A percentile compares a stretch with the other conserved stretches of the same genome.
Evolutionary conservation across 2,329 filamentous ascomycete genomes (phyloP).

Genomic region (Neopestalotiopsis sp.): DNA sequence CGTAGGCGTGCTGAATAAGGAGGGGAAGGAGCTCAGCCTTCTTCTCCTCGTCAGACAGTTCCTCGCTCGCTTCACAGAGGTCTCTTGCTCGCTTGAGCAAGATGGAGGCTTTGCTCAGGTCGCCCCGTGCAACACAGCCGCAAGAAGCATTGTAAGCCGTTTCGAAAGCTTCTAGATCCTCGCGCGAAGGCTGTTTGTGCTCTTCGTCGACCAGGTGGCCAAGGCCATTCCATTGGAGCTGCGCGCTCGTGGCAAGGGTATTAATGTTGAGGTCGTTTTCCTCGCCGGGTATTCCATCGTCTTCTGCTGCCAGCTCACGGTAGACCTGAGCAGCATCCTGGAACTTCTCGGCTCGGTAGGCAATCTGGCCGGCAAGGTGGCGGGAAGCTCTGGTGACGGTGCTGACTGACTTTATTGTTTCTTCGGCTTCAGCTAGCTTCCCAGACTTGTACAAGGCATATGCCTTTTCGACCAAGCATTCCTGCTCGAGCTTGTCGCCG

Average conservation of each 20-base stretch:
- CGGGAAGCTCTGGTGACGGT: slow-evolving; percentile 41
- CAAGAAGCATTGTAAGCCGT: slow-evolving; percentile 83
- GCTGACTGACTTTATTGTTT: slow-evolving; percentile 41
- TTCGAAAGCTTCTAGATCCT: slow-evolving; percentile 78
- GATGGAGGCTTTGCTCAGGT: slow-evolving; percentile 67
- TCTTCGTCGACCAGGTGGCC: slow-evolving; percentile 54
- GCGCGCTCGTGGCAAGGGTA: slow-evolving; percentile 72
- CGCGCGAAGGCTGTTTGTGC: slow-evolving; percentile 61
- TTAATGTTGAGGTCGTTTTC: slow-evolving; percentile 81
- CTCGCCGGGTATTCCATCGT: slow-evolving; percentile 58
- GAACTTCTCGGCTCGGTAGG: slow-evolving; percentile 79
- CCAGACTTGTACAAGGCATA: slow-evolving; percentile 87
- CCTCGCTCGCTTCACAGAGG: slow-evolving; percentile 75
- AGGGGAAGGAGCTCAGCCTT: slow-evolving; percentile 77
- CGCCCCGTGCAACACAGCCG: slow-evolving; percentile 71
- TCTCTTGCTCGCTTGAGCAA: slow-evolving; percentile 73
- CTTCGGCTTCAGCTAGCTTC: slow-evolving; percentile 67
- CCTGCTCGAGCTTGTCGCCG: slow-evolving; percentile 63
- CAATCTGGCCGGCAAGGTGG: slow-evolving; percentile 69
- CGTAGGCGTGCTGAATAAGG: slow-evolving; percentile 76
- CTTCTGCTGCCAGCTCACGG: slow-evolving; percentile 55
- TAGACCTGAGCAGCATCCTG: slow-evolving; percentile 70
- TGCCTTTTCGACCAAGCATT: slow-evolving; percentile 71
- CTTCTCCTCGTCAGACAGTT: slow-evolving; percentile 77
- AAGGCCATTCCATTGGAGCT: slow-evolving; percentile 72